Evolutionary conservation across 805 yeast species (phyloP).

Genomic region (Suhomyces prunicola): DNA sequence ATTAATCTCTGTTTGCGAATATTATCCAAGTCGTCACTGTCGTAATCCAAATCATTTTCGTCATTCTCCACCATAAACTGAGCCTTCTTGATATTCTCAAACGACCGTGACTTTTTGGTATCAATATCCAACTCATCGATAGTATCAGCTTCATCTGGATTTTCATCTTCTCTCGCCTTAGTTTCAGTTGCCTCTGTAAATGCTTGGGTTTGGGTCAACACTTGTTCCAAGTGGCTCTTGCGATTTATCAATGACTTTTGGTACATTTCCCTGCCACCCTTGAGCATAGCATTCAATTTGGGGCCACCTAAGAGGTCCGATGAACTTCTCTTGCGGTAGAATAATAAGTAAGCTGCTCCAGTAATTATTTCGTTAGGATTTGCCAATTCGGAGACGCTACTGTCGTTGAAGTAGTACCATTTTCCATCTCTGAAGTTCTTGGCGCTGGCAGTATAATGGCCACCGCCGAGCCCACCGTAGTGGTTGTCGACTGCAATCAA

Average conservation of each 20-base stretch:
- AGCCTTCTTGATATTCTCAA: constrained; percentile 8
- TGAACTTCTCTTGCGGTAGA: constrained; percentile 62
- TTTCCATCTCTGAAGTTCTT: constrained; percentile 69
- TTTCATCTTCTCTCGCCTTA: constrained; percentile 2
- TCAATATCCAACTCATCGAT: background rate
- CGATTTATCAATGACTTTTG: constrained; percentile 11
- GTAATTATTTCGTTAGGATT: constrained; percentile 60
- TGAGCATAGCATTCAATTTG: constrained; percentile 38
- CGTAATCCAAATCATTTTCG: constrained; percentile 11
- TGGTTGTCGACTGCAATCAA: constrained; percentile 93
- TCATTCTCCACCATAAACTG: constrained; percentile 11
- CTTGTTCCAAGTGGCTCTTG: constrained; percentile 11
- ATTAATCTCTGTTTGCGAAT: constrained; percentile 24
- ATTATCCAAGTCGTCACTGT: constrained; percentile 14
- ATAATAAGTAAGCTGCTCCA: constrained; percentile 82
- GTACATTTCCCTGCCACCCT: constrained; percentile 34
- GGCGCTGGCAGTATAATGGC: constrained; percentile 91
- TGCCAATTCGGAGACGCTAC: constrained; percentile 58
- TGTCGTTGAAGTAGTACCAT: constrained; percentile 92
- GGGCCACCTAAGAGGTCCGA: constrained; percentile 46
- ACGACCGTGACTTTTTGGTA: constrained; percentile 4
- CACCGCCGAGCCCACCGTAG: constrained; percentile 95
- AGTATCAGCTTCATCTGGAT: background rate
- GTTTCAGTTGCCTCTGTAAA: constrained; percentile 3
- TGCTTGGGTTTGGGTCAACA: constrained; percentile 15